A percentile compares a stretch with the other conserved stretches of the same genome.
phyloP scores from a whole-genome alignment of 305 asterid species.

The Rubia occidens region DNA sequence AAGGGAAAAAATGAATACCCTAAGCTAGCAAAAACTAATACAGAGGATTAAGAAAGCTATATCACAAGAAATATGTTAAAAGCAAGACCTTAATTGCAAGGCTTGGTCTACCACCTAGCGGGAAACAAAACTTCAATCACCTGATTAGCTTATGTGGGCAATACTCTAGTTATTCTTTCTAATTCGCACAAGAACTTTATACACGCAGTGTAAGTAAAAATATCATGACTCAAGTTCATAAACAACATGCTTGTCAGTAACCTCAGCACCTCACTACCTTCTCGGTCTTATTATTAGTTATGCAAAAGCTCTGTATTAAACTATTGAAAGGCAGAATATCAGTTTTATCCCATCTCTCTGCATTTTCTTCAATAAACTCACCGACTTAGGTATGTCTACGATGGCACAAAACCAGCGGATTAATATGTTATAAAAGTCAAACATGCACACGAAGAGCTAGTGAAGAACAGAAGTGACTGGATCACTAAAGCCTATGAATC shows the following conservation, averaged over 20 bases:
- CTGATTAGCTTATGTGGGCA: neutral
- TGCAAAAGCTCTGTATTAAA: constrained; percentile 53
- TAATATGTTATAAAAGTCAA: constrained; percentile 42
- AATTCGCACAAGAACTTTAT: constrained; percentile 52
- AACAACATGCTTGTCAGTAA: constrained; percentile 38
- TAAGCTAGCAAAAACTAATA: neutral
- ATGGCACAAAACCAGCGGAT: constrained; percentile 58
- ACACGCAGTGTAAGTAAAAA: constrained; percentile 59
- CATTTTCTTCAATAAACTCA: constrained; percentile 66
- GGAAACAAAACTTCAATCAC: neutral
- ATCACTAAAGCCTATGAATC: too few relatives aligned
- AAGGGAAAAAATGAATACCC: neutral
- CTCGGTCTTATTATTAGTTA: constrained; percentile 39
- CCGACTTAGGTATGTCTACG: constrained; percentile 52
- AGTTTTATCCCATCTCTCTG: constrained; percentile 49
- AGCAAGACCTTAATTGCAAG: constrained; percentile 21
- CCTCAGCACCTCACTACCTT: constrained; percentile 59
- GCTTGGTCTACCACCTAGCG: constrained; percentile 2
- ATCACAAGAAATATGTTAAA: constrained; percentile 9
- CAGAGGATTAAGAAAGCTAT: neutral
- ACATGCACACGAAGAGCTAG: too few relatives aligned
- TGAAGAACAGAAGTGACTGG: too few relatives aligned
- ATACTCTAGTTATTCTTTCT: constrained; percentile 25
- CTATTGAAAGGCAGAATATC: constrained; percentile 73
- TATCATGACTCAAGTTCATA: constrained; percentile 56